These are phyloP conservation scores for Physocladia obscura DNA, from an alignment of 192 early-diverging fungal species.

Conservation along the genomic window DNA sequence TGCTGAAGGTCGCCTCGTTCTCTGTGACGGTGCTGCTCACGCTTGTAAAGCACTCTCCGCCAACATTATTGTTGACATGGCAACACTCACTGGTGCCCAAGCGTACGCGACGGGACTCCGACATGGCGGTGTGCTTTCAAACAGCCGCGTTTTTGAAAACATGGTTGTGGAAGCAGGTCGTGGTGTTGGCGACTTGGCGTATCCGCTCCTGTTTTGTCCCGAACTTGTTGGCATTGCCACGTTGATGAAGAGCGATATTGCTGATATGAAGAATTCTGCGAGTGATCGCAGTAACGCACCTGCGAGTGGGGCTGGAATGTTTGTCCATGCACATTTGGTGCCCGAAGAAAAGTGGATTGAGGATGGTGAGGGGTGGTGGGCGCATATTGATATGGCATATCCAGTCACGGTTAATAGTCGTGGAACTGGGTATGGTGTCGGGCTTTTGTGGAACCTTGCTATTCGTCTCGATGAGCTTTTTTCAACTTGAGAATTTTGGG, in stretches of 20 bases:
- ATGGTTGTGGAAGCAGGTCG: slow-evolving; percentile 40
- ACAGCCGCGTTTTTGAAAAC: slow-evolving; percentile 39
- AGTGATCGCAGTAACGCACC: slow-evolving; percentile 50
- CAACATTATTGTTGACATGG: slow-evolving; percentile 53
- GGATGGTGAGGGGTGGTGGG: slow-evolving; percentile 38
- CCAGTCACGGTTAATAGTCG: slow-evolving; percentile 7
- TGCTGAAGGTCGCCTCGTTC: slow-evolving; percentile 43
- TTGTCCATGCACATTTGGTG: slow-evolving; percentile 45
- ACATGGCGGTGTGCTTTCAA: slow-evolving; percentile 48
- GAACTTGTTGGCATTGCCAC: slow-evolving; percentile 23
- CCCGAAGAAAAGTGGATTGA: slow-evolving; percentile 34
- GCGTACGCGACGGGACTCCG: slow-evolving; percentile 48
- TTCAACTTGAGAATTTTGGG: too few relatives aligned
- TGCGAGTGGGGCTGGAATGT: slow-evolving; percentile 47
- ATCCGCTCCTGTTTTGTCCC: slow-evolving; percentile 41
- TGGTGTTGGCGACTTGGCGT: slow-evolving; percentile 42
- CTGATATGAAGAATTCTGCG: slow-evolving; percentile 51
- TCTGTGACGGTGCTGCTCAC: slow-evolving; percentile 53
- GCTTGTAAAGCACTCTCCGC: slow-evolving; percentile 45
- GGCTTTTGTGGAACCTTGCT: neutral
- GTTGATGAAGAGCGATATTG: slow-evolving; percentile 29
- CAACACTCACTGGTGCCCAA: slow-evolving; percentile 58
- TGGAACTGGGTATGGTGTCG: slow-evolving; percentile 28
- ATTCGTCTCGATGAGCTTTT: neutral
- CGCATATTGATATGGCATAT: slow-evolving; percentile 46